phyloP scores from a whole-genome alignment of 306 rosid species.

The Cicer bijugum region DNA sequence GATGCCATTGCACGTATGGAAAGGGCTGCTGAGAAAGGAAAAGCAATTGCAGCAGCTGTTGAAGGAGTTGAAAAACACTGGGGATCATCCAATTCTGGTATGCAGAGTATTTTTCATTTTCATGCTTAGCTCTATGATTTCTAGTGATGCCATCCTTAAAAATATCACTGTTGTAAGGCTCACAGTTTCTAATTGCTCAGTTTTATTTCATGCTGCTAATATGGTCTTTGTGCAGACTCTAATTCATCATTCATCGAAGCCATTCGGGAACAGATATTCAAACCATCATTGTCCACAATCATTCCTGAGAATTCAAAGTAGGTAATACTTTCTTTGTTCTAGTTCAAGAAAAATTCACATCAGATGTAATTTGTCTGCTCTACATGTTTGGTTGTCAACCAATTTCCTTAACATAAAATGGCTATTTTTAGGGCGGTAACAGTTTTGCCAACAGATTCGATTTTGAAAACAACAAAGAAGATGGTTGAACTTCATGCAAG shows the following conservation, averaged over 20 bases:
- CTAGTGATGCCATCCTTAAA: neutral
- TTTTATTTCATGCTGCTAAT: conserved; percentile 36
- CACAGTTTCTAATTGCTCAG: conserved; percentile 25
- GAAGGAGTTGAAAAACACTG: conserved; percentile 99
- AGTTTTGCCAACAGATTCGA: conserved; percentile 78
- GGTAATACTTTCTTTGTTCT: conserved; percentile 71
- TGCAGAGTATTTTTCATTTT: conserved; percentile 46
- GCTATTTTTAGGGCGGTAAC: conserved; percentile 70
- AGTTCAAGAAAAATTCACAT: conserved; percentile 34
- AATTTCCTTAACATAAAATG: conserved; percentile 47
- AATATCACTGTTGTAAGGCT: conserved; percentile 3
- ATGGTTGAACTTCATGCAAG: conserved; percentile 83
- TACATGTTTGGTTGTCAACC: conserved; percentile 38
- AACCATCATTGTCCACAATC: conserved; percentile 90
- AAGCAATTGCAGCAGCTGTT: conserved; percentile 99
- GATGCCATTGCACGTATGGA: conserved; percentile 99
- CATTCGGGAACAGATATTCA: conserved; percentile 85
- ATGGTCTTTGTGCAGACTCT: conserved; percentile 62
- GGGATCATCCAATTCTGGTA: conserved; percentile 83
- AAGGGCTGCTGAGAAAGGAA: conserved; percentile 99
- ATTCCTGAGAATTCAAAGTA: conserved; percentile 94
- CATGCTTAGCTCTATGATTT: conserved; percentile 30
- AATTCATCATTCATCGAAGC: conserved; percentile 86
- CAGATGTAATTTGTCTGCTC: conserved; percentile 22
- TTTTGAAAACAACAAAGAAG: conserved; percentile 75